A percentile compares a stretch with the other conserved stretches of the same genome.
These are phyloP conservation scores for Aeschynomene evenia DNA, from an alignment of 306 rosid genomes.

Conservation along the genomic window DNA sequence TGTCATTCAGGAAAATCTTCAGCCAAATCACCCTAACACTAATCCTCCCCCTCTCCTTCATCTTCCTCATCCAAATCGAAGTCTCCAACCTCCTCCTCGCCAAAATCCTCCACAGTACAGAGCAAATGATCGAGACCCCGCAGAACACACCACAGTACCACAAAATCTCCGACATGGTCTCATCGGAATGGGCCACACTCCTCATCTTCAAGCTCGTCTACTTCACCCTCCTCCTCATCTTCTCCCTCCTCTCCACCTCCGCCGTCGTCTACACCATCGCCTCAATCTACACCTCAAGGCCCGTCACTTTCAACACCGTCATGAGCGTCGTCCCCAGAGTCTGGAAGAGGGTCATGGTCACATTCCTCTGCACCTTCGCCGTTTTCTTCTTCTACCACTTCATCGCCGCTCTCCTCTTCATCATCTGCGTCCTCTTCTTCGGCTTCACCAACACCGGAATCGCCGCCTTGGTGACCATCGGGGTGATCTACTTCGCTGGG, in stretches of 20 bases:
- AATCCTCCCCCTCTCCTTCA: conserved; percentile 67
- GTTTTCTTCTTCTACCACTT: conserved; percentile 44
- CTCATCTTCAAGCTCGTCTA: conserved; percentile 44
- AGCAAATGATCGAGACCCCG: neutral
- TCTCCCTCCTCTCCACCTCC: conserved; percentile 46
- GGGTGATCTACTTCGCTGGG: conserved; percentile 39
- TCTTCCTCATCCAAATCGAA: conserved; percentile 50
- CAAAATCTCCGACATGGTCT: conserved; percentile 29
- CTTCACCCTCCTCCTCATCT: conserved; percentile 23
- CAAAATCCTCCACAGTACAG: conserved; percentile 32
- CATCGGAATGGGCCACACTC: conserved; percentile 42
- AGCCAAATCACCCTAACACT: conserved; percentile 55
- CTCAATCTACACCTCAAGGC: conserved; percentile 49
- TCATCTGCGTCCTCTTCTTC: neutral
- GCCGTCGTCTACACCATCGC: conserved; percentile 83
- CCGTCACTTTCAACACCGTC: conserved; percentile 44
- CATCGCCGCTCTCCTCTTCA: neutral
- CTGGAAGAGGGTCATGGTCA: conserved; percentile 63
- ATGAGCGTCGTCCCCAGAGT: conserved; percentile 64
- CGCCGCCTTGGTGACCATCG: neutral
- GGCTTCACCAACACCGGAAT: fast-evolving
- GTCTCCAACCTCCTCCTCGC: conserved; percentile 44
- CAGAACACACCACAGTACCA: conserved; percentile 29
- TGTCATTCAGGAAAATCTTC: conserved; percentile 54
- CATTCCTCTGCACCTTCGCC: conserved; percentile 49